Percentiles rank a stretch among this genome's conserved stretches.
phyloP scores from a whole-genome alignment of 2,329 filamentous ascomycete genomes.

The Leptographium procerum region DNA sequence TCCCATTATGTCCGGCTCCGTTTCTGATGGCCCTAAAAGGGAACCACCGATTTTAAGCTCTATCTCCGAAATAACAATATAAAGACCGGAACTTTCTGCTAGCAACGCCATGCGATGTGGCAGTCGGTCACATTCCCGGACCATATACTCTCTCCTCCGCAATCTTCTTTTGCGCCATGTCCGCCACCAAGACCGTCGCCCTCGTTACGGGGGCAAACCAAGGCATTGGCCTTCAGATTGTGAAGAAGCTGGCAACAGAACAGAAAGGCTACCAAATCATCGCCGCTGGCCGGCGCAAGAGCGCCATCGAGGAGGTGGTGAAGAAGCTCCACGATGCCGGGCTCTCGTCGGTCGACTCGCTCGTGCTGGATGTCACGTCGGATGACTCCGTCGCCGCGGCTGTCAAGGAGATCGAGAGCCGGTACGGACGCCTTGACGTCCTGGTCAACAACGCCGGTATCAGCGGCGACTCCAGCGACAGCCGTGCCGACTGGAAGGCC shows the following conservation, averaged over 20 bases:
- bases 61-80: too few relatives aligned
- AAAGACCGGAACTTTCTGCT: too few relatives aligned
- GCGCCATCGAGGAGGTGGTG: conserved; percentile 24
- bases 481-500: not conserved
- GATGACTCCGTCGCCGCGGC: conserved; percentile 28
- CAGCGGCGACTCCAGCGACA: not conserved
- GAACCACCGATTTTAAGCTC: not conserved
- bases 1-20: not conserved
- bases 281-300: conserved; percentile 23
- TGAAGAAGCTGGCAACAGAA: conserved; percentile 25
- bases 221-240: conserved; percentile 30
- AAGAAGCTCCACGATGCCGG: conserved; percentile 16
- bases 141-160: not conserved
- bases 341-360: conserved; percentile 19
- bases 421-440: conserved; percentile 22
- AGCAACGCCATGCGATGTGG: too few relatives aligned
- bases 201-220: conserved; percentile 30
- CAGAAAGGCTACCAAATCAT: conserved; percentile 27
- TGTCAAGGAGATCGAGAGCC: conserved; percentile 16
- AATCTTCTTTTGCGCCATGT: conserved; percentile 1
- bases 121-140: not conserved
- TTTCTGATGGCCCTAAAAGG: not conserved
- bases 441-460: conserved; percentile 22
- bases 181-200: conserved; percentile 11
- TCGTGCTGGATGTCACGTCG: conserved; percentile 29